Percentiles rank a stretch among this genome's conserved stretches.
phyloP scores from a whole-genome alignment of 139 green algal species.

The Nannochloris sp. region DNA sequence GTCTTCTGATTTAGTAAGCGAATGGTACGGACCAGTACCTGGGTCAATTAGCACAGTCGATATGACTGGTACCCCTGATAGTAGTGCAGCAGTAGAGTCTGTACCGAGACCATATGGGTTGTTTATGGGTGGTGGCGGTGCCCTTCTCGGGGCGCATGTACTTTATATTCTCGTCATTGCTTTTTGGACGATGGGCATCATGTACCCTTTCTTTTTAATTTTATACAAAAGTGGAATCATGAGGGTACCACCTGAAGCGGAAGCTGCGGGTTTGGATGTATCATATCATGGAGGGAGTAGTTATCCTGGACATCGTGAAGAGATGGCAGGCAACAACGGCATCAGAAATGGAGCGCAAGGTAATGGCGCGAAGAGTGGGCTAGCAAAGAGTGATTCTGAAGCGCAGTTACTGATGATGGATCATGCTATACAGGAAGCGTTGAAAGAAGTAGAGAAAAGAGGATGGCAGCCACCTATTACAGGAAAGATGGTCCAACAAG shows the following conservation, averaged over 20 bases:
- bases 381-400: too few relatives aligned
- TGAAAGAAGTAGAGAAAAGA: not conserved
- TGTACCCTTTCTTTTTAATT: slow-evolving; percentile 57
- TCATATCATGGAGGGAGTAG: slow-evolving; percentile 45
- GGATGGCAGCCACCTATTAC: not conserved
- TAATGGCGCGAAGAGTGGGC: not conserved
- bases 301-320: not conserved
- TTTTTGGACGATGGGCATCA: slow-evolving; percentile 51
- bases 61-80: not conserved
- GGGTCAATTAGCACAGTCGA: too few relatives aligned
- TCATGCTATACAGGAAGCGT: not conserved
- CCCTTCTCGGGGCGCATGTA: slow-evolving; percentile 43
- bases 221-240: slow-evolving; percentile 55
- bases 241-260: slow-evolving; percentile 47
- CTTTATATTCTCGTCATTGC: slow-evolving; percentile 46
- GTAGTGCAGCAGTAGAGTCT: slow-evolving; percentile 34
- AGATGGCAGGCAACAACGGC: too few relatives aligned
- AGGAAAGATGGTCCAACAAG: too few relatives aligned
- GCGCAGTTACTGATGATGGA: not conserved
- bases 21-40: slow-evolving; percentile 28
- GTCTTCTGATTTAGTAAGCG: slow-evolving; percentile 27
- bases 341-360: not conserved
- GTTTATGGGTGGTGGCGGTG: slow-evolving; percentile 50
- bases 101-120: slow-evolving; percentile 24
- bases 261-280: slow-evolving; percentile 58